Base-by-base conservation (phyloP, 1,284 basidiomycete species). In the Somion occarium region DNA sequence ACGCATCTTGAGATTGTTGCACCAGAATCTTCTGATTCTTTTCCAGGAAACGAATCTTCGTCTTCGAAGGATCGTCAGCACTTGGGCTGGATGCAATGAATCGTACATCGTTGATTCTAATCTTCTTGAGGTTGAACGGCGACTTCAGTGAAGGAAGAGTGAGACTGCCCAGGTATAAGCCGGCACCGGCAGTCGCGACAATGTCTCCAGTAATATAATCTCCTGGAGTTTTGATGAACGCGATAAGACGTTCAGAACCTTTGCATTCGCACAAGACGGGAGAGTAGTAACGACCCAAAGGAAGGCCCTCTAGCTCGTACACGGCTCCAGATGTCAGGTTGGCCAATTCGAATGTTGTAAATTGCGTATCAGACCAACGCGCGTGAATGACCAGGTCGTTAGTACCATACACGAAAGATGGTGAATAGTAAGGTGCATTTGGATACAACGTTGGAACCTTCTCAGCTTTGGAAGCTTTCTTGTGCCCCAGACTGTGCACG, bases 301-400 rank as follows among this genome's bases (percentile, higher is more conserved):
- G 82, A 23, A 86, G 65, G 15, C 79, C 82, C 7, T 64, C 65
- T 23, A 88, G 52, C 50, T 80, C 75, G 58, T 76, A 74, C 0
- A 73, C 73, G 3, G 60, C 58, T 2, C 70, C 73, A 2, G 74
- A 69, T 5, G 64, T 61, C 4, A 84, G 51, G 59, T 86, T 72
- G 2, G 82, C 79, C 26, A 88, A 56, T 64, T 88, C 85, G 56
- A 88, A 77, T 4, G 77, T 73, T 1, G 82, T 79, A 62, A 85
- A 85, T 52, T 73, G 64, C 2, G 68, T 69, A 58, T 87, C 75
- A 0, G 84, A 85, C 85, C 85, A 88, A 18, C 81, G 77, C 5
- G 78, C 76, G 45, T 87, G 85, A 12, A 88, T 60, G 19, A 86
- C 66, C 11, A 83, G 62, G 46, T 81, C 63, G 5, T 66, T 67